A percentile compares a stretch with the other conserved stretches of the same genome.
Conservation (phyloP, 306 rosid species). For the Canavalia gladiata region DNA sequence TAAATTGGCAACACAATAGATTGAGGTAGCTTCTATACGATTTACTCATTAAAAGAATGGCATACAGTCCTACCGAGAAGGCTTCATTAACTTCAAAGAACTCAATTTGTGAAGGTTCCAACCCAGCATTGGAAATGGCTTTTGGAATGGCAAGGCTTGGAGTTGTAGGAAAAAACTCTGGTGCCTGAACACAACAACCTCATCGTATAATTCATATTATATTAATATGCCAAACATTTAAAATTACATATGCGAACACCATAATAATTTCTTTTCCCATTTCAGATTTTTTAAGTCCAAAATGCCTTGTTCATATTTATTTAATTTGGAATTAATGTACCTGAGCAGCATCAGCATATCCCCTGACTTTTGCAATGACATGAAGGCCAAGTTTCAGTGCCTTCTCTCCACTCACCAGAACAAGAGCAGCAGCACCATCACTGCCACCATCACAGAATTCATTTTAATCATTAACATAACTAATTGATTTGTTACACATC, state of each 20-base stretch:
- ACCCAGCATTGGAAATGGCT: constrained; percentile 87
- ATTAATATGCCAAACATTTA: constrained; percentile 14
- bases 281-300: too few species aligned
- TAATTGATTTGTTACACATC: too few species aligned
- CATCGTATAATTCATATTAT: constrained; percentile 33
- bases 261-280: too few species aligned
- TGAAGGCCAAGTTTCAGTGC: constrained; percentile 86
- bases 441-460: constrained; percentile 53
- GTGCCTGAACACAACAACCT: constrained; percentile 68
- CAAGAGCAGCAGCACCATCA: constrained; percentile 98
- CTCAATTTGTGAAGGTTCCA: constrained; percentile 82
- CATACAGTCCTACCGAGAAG: constrained; percentile 72
- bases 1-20: constrained; percentile 17
- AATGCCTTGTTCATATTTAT: too few species aligned
- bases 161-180: constrained; percentile 96
- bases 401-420: constrained; percentile 93
- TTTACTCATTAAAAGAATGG: constrained; percentile 27
- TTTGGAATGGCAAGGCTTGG: constrained; percentile 97
- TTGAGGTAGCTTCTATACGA: neutral
- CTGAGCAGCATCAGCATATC: constrained; percentile 99
- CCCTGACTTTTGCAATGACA: constrained; percentile 91
- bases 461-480: constrained; percentile 25
- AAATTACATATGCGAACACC: too few species aligned
- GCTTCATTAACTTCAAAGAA: constrained; percentile 97
- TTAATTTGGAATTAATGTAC: constrained; percentile 47